Evolutionary conservation across 2,329 filamentous ascomycete genomes (phyloP), one percentile per base, ranked within the genome.

Genomic region (Colletotrichum scovillei): DNA sequence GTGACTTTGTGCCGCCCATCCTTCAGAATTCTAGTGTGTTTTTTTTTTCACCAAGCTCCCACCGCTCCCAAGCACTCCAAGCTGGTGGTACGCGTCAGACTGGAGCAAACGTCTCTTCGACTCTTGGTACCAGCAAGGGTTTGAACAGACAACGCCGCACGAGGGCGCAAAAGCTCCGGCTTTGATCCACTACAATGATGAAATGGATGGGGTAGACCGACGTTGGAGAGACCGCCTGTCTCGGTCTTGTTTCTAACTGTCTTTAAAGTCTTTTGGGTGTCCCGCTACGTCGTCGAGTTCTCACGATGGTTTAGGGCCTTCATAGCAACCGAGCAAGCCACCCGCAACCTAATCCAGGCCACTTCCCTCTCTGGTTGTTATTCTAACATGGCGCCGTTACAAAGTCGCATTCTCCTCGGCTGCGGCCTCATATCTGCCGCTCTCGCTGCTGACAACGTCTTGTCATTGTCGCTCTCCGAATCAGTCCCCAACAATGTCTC

Each of bases 61-160:
- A 19, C 49, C 16, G 46, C 28, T 22, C 19, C 42, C 42, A 49
- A 49, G 42, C 62, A 35, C 12, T 53, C 35, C n/a, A n/a, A 11
- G n/a, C 24, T n/a, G 12, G 60, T 60, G 22, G 66, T 65, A 73
- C 70, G 70, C 70, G 70, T 73, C 66, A 73, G 59, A 73, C 70
- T 65, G 60, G 55, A 65, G 70, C 46, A 59, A 46, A 28, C 56
- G 67, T 60, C 67, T 56, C 64, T 67, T 64, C 53, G 26, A 12
- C 53, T 28, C 59, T 70, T 65, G 67, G 70, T 72, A 28, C 46
- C 70, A 57, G 30, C 60, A 38, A 49, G 57, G 46, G 42, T 28
- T 46, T 6, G 22, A 53, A 63, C 49, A 55, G 52, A 58, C 49
- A 49, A 16, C 42, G 42, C 16, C 52, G 62, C 55, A 59, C 59